phyloP scores from a whole-genome alignment of 1,284 basidiomycete species.

The Mycena citricolor region DNA sequence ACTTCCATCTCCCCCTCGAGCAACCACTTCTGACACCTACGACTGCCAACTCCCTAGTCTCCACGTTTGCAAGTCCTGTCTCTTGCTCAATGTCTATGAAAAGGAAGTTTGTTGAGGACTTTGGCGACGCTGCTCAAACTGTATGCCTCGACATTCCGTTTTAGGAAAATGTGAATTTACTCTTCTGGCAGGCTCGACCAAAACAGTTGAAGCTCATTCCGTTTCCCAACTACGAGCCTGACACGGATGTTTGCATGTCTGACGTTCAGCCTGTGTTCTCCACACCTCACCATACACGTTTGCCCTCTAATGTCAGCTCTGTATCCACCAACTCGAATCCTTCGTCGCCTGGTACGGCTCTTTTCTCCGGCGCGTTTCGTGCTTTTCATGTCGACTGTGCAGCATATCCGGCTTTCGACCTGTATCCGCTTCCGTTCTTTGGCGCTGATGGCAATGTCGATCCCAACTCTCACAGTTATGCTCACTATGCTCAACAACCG shows the following conservation, averaged over 20 bases:
- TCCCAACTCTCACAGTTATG: constrained; percentile 45
- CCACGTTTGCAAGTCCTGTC: constrained; percentile 27
- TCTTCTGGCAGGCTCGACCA: constrained; percentile 43
- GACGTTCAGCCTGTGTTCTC: constrained; percentile 55
- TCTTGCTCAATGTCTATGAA: constrained; percentile 58
- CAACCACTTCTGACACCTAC: constrained; percentile 22
- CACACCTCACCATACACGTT: constrained; percentile 59
- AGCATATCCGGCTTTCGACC: constrained; percentile 61
- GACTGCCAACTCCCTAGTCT: constrained; percentile 22
- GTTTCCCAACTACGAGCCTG: constrained; percentile 61
- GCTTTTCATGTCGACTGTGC: constrained; percentile 35
- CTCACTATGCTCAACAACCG: constrained; percentile 40
- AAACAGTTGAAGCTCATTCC: constrained; percentile 74
- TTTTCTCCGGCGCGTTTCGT: constrained; percentile 11
- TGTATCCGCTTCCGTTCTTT: constrained; percentile 56
- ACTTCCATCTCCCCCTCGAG: constrained; percentile 18
- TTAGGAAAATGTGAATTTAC: constrained; percentile 13
- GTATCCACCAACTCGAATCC: constrained; percentile 49
- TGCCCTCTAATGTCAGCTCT: constrained; percentile 65
- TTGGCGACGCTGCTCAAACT: constrained; percentile 49
- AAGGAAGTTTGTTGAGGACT: constrained; percentile 66
- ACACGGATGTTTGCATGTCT: constrained; percentile 70
- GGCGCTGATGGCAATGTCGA: constrained; percentile 48
- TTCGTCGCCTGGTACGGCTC: constrained; percentile 42
- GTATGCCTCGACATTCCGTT: constrained; percentile 32